phyloP scores from a whole-genome alignment of 2,329 filamentous ascomycete genomes.

The Sporothrix pallida region DNA sequence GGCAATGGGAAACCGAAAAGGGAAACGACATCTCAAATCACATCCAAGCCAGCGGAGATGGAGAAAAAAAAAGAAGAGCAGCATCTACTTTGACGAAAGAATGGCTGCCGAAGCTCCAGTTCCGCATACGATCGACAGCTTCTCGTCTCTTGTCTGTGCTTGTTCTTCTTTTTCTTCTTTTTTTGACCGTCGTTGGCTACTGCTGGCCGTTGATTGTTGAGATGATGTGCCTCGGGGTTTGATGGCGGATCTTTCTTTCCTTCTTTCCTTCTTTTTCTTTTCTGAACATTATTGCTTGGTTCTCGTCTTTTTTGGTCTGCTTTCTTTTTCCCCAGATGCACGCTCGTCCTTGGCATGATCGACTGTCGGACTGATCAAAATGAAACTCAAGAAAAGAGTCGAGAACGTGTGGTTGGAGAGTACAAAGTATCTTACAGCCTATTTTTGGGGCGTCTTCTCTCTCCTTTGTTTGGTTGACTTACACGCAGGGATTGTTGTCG shows the following conservation, averaged over 20 bases:
- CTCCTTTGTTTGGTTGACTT: not conserved
- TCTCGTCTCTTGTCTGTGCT: not conserved
- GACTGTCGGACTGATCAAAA: constrained; percentile 5
- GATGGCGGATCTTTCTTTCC: not conserved
- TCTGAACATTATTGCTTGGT: not conserved
- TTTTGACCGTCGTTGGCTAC: too few relatives aligned
- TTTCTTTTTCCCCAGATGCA: not conserved
- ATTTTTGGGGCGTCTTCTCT: not conserved
- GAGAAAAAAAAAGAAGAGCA: not conserved
- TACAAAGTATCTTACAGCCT: too few relatives aligned
- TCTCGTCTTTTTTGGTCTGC: not conserved
- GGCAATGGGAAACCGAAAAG: not conserved
- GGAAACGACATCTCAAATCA: constrained; percentile 5
- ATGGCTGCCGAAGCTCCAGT: not conserved
- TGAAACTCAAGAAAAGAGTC: constrained; percentile 10
- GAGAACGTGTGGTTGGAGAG: not conserved
- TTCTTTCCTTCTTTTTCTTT: not conserved
- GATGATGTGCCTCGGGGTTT: not conserved
- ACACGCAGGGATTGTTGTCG: constrained; percentile 16
- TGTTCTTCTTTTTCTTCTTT: not conserved
- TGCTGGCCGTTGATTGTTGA: not conserved
- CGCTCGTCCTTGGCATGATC: constrained; percentile 28
- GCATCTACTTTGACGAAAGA: not conserved
- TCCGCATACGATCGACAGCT: not conserved
- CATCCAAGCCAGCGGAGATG: not conserved